phyloP scores from a whole-genome alignment of 1,139 yeast species.

The Nakaseomyces glabratus region DNA sequence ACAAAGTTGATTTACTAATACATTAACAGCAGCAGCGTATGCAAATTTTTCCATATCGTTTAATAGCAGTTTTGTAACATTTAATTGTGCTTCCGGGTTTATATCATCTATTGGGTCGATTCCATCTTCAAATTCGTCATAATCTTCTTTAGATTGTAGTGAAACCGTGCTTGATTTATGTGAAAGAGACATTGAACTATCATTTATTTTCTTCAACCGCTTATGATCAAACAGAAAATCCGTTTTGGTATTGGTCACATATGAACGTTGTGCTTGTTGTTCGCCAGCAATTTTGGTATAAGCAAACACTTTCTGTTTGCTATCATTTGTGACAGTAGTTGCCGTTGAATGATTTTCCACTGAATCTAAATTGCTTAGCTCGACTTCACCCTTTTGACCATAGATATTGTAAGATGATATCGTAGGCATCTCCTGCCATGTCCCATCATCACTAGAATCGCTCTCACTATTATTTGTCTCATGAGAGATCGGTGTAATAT shows the following conservation, averaged over 20 bases:
- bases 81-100: slow-evolving; percentile 57
- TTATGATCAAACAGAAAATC: slow-evolving; percentile 60
- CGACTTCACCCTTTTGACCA: slow-evolving; percentile 47
- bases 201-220: slow-evolving; percentile 12
- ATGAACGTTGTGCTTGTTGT: slow-evolving; percentile 72
- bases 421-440: slow-evolving; percentile 55
- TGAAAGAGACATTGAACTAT: slow-evolving; percentile 15
- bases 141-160: slow-evolving; percentile 19
- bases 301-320: slow-evolving; percentile 41
- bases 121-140: slow-evolving; percentile 35
- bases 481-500: too few relatives aligned
- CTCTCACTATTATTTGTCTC: slow-evolving; percentile 13
- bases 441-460: slow-evolving; percentile 19
- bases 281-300: slow-evolving; percentile 88
- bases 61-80: slow-evolving; percentile 72
- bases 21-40: slow-evolving; percentile 75
- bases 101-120: slow-evolving; percentile 31
- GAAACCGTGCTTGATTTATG: slow-evolving; percentile 8
- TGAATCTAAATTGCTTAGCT: slow-evolving; percentile 8
- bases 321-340: slow-evolving; percentile 9
- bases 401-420: slow-evolving; percentile 51
- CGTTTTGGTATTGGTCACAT: slow-evolving; percentile 68
- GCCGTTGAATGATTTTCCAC: not conserved
- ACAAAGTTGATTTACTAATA: slow-evolving; percentile 74
- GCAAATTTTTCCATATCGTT: slow-evolving; percentile 84